Evolutionary conservation across 1,139 yeast genomes (phyloP).

Genomic region (Blastobotrys apis): DNA sequence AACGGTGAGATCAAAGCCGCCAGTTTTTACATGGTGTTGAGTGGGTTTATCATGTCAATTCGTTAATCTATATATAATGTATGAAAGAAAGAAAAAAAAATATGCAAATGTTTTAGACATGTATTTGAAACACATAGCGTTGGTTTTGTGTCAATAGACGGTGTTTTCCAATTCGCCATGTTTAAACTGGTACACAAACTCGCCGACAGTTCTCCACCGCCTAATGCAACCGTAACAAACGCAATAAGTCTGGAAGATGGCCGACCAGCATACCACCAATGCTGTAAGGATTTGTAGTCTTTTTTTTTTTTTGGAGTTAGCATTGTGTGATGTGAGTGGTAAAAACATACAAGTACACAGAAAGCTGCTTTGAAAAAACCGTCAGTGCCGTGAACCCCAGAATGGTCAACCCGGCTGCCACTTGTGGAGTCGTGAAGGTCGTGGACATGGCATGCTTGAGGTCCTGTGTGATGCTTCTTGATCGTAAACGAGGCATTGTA

Average conservation of each 20-base stretch:
- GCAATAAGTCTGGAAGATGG: slow-evolving; percentile 6
- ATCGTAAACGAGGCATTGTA: slow-evolving; percentile 1
- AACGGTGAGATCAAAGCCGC: slow-evolving; percentile 53
- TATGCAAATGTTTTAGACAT: neutral
- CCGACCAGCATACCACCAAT: neutral
- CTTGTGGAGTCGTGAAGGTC: neutral
- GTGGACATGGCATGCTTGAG: slow-evolving; percentile 3
- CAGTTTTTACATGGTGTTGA: slow-evolving; percentile 69
- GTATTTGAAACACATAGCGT: neutral
- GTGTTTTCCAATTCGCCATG: slow-evolving; percentile 7
- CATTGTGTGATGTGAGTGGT: no score
- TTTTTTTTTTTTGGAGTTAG: neutral
- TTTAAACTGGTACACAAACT: slow-evolving; percentile 3
- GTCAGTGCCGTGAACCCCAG: neutral
- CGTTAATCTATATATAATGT: neutral
- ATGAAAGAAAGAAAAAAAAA: neutral
- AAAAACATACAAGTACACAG: neutral
- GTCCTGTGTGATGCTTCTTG: slow-evolving; percentile 5
- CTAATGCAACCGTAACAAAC: neutral
- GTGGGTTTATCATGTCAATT: neutral
- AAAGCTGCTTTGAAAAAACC: neutral
- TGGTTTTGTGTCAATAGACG: neutral
- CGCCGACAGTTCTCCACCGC: slow-evolving; percentile 3
- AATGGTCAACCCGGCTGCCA: neutral
- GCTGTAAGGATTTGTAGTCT: neutral